A percentile compares a stretch with the other conserved stretches of the same genome.
phyloP scores from a whole-genome alignment of 2,329 filamentous ascomycete genomes.

The Geosmithia flava region DNA sequence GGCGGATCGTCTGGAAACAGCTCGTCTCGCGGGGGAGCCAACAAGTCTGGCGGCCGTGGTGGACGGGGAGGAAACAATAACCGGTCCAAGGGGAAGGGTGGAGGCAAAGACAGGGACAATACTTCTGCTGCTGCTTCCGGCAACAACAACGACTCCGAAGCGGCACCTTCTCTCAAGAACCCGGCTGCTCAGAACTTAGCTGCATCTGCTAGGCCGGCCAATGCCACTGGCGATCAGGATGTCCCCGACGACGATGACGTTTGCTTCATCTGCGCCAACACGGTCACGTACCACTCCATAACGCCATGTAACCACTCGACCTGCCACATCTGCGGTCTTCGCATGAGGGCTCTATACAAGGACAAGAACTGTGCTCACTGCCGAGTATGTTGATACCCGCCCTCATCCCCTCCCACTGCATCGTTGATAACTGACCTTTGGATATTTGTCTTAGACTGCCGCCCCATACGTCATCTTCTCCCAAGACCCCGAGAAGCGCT shows the following conservation, averaged over 20 bases:
- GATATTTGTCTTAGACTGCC: no score
- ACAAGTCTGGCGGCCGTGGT: conserved; percentile 2
- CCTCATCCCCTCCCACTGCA: background rate
- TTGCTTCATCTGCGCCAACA: conserved; percentile 96
- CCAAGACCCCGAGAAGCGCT: conserved; percentile 69
- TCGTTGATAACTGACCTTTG: no score
- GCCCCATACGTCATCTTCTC: conserved; percentile 84
- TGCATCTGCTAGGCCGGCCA: conserved; percentile 8
- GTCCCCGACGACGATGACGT: conserved; percentile 59
- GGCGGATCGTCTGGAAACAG: no score
- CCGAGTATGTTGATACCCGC: conserved; percentile 48
- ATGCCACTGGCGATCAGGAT: conserved; percentile 15
- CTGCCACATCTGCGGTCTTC: conserved; percentile 88
- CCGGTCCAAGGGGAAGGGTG: background rate
- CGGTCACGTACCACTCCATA: conserved; percentile 75
- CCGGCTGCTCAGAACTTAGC: conserved; percentile 15
- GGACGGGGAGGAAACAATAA: background rate
- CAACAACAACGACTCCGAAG: background rate
- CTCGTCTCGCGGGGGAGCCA: background rate
- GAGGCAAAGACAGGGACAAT: background rate
- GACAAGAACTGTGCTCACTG: conserved; percentile 96
- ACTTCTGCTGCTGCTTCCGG: background rate
- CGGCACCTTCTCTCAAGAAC: conserved; percentile 12
- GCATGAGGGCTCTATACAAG: conserved; percentile 90
- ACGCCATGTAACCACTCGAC: conserved; percentile 93